phyloP scores from a whole-genome alignment of 2,329 filamentous ascomycete species.

The Xylariales sp. region DNA sequence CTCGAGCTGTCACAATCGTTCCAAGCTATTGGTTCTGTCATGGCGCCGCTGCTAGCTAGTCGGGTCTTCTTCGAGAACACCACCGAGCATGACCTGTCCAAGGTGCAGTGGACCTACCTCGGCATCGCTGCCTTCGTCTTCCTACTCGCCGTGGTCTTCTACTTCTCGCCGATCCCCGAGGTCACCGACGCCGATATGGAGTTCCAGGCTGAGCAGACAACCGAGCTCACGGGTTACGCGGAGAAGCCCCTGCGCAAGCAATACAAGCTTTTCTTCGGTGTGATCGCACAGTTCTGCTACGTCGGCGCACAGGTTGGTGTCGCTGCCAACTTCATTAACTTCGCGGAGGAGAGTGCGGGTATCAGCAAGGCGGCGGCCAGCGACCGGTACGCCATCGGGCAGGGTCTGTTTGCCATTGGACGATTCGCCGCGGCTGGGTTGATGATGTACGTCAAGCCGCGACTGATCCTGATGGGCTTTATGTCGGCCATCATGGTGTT shows the following conservation, averaged over 20 bases:
- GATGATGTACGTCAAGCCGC: slow-evolving; percentile 8
- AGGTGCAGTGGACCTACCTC: slow-evolving; percentile 7
- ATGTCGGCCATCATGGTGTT: slow-evolving; percentile 7
- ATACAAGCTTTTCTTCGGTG: slow-evolving; percentile 6
- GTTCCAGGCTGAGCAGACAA: slow-evolving; percentile 6
- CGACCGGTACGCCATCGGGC: slow-evolving; percentile 5
- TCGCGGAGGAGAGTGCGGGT: slow-evolving; percentile 3
- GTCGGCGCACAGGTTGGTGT: slow-evolving; percentile 7
- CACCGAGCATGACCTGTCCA: slow-evolving; percentile 4
- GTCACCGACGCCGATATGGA: slow-evolving; percentile 8
- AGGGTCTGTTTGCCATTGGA: slow-evolving; percentile 5
- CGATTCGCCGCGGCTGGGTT: slow-evolving; percentile 5
- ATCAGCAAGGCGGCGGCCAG: slow-evolving; percentile 2
- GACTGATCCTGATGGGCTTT: slow-evolving; percentile 4
- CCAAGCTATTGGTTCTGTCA: slow-evolving; percentile 6
- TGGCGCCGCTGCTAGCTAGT: slow-evolving; percentile 5
- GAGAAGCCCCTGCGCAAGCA: slow-evolving; percentile 5
- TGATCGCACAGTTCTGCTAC: slow-evolving; percentile 7
- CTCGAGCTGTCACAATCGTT: slow-evolving; percentile 6
- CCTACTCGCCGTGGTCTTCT: slow-evolving; percentile 6
- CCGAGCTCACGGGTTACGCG: slow-evolving; percentile 3
- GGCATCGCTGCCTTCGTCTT: slow-evolving; percentile 7
- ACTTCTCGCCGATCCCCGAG: slow-evolving; percentile 6
- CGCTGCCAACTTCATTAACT: slow-evolving; percentile 8
- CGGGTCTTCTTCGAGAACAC: slow-evolving; percentile 7